These are phyloP conservation scores for Jacaranda copaia DNA, from an alignment of 257 asterid genomes.

Conservation along the genomic window DNA sequence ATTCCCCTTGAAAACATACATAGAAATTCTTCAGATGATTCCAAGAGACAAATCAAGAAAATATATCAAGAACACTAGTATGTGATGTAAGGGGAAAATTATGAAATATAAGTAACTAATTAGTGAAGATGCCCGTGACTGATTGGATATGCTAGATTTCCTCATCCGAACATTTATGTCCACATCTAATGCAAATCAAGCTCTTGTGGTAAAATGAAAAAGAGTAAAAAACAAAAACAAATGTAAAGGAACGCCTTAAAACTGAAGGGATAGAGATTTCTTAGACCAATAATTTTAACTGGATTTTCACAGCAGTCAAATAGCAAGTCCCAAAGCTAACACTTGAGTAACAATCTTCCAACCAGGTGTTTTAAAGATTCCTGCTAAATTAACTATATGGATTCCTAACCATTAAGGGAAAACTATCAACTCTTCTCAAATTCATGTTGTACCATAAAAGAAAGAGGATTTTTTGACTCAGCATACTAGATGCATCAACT, in stretches of 20 bases:
- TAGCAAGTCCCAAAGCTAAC: neutral
- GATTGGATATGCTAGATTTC: constrained; percentile 9
- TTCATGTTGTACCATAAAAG: too few species aligned
- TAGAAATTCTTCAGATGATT: neutral
- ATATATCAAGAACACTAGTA: neutral
- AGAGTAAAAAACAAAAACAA: neutral
- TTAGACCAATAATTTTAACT: neutral
- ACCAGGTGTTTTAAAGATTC: neutral
- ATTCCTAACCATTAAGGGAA: neutral
- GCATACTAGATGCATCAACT: neutral
- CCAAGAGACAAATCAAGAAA: neutral
- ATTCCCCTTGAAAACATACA: neutral
- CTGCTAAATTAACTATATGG: neutral
- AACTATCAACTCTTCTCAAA: neutral
- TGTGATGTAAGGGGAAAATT: neutral
- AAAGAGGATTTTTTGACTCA: too few species aligned
- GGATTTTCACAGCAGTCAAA: neutral
- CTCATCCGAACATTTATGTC: neutral
- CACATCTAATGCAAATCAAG: neutral
- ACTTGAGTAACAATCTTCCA: neutral
- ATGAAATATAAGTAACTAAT: neutral
- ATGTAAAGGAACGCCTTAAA: neutral
- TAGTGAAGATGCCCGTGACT: constrained; percentile 4
- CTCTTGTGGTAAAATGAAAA: neutral
- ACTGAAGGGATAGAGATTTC: neutral